Percentiles rank a stretch among this genome's conserved stretches.
These are phyloP conservation scores for Bipolaris zeicola DNA, from an alignment of 2,329 filamentous ascomycete species.

Conservation along the genomic window DNA sequence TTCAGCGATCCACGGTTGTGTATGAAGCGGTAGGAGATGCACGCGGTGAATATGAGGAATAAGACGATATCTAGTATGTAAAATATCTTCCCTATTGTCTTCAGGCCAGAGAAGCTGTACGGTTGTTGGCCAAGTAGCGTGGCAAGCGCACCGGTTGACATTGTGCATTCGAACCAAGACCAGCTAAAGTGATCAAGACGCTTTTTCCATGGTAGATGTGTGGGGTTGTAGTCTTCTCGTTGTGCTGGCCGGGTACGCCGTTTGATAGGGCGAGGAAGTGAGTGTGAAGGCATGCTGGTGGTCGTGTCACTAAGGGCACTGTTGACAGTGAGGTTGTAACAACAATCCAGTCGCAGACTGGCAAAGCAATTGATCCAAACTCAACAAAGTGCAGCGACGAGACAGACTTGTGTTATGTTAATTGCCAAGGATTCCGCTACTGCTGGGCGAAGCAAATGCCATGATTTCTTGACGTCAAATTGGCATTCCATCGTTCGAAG, in stretches of 20 bases:
- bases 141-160: constrained; percentile 74
- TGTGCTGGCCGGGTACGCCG: constrained; percentile 9
- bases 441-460: constrained; percentile 2
- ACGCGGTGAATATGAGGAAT: constrained; percentile 62
- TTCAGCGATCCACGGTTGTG: constrained; percentile 57
- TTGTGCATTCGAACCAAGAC: constrained; percentile 74
- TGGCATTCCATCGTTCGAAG: neutral
- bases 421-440: neutral
- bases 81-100: constrained; percentile 66
- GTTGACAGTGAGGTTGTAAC: neutral
- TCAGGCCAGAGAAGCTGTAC: constrained; percentile 66
- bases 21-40: constrained; percentile 65
- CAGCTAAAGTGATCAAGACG: constrained; percentile 44
- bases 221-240: constrained; percentile 15
- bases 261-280: constrained; percentile 9
- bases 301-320: neutral
- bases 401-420: constrained; percentile 1
- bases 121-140: constrained; percentile 62
- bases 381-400: neutral
- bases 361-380: neutral
- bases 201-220: constrained; percentile 22
- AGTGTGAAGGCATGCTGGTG: constrained; percentile 11
- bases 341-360: neutral
- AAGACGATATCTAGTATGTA: constrained; percentile 71
- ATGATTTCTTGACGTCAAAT: constrained; percentile 17